Base-by-base conservation (phyloP, 805 yeast species). In the Kluyveromyces lactis region DNA sequence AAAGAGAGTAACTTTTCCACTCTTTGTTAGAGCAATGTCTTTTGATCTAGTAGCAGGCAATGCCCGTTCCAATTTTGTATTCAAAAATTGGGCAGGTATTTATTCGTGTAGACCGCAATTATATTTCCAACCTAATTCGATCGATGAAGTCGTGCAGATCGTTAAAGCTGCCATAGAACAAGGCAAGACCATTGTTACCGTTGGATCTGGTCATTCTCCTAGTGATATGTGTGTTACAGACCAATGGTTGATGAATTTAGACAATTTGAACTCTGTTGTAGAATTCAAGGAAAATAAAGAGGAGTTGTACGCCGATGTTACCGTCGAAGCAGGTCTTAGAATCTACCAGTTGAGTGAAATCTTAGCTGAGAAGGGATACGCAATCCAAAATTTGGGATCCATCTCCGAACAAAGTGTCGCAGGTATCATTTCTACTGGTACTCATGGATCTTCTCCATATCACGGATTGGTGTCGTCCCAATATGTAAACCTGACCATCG, bases 161-260 rank as follows among this genome's bases (percentile, higher is more conserved):
- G 86, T 90, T 23, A 67, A 72, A 26, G 67, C 69, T 42, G 97
- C 97, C 3, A 66, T 73, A 34, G 53, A 62, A 33, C 55, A 66
- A 18, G 65, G 69, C 15, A 81, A 77, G 49, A 83, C 95, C 13
- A 63, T 90, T 40, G 79, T 84, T 71, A 76, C 84, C 2, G 89
- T 85, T 7, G 98, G 98, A 0, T 77, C 95, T 0, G 96, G 95
- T 24, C 97, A 92, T 58, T 87, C 97, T 6, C 98, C 98, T 0
- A 82, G 94, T 31, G 89, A 79, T 54, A 64, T 92, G 63, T 86
- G 95, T 39, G 80, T 87, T 81, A 83, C 95, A 3, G 64, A 68
- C 24, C 92, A 84, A 42, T 89, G 96, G 95, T 64, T 92, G 15
- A 74, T 94, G 46, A 89, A 85, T 56, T 69, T 90, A 52, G 97